These are phyloP conservation scores for Primulina eburnea DNA, from an alignment of 257 asterid species.

Conservation along the genomic window DNA sequence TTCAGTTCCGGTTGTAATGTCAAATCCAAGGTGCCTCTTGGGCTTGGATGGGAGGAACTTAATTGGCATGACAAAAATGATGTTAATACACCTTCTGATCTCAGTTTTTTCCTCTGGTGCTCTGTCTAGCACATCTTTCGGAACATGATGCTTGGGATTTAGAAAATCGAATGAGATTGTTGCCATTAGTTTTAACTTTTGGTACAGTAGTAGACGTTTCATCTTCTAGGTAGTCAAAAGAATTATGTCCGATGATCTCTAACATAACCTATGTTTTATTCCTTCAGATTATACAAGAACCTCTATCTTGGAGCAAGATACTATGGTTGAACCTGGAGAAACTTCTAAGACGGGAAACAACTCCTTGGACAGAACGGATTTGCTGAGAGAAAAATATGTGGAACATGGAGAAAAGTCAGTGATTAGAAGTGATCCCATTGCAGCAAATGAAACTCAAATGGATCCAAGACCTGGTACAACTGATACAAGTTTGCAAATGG, in stretches of 20 bases:
- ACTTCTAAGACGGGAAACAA: slow-evolving; percentile 29
- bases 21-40: slow-evolving; percentile 31
- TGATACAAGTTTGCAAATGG: slow-evolving; percentile 33
- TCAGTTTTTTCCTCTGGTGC: slow-evolving; percentile 18
- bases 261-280: slow-evolving; percentile 17
- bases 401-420: slow-evolving; percentile 27
- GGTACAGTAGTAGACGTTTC: neutral
- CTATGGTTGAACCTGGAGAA: slow-evolving; percentile 30
- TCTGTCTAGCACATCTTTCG: neutral
- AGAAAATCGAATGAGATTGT: neutral
- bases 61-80: slow-evolving; percentile 31
- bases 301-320: slow-evolving; percentile 28
- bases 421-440: slow-evolving; percentile 25
- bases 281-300: slow-evolving; percentile 32
- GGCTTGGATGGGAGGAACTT: slow-evolving; percentile 40
- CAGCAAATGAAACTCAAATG: slow-evolving; percentile 30
- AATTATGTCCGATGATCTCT: neutral
- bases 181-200: neutral
- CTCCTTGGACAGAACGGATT: slow-evolving; percentile 23
- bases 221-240: neutral
- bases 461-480: slow-evolving; percentile 38
- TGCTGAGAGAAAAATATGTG: slow-evolving; percentile 19
- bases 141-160: neutral
- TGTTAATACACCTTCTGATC: slow-evolving; percentile 29
- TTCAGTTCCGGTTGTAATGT: slow-evolving; percentile 23